Conservation (phyloP, 176 grass and related monocot species). For the Canna indica region DNA sequence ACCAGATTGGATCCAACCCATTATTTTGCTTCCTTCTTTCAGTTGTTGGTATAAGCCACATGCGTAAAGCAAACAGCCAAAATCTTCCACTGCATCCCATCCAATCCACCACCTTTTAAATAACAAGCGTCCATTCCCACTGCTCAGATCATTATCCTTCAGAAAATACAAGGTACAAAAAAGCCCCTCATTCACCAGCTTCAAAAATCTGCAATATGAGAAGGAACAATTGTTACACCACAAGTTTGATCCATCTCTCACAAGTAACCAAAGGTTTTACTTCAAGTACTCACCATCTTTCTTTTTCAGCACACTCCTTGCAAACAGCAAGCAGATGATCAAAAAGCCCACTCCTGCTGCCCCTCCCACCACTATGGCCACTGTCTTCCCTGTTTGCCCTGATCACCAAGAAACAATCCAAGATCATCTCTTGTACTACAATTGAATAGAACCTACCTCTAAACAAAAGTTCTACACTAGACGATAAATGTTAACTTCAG, state of each 20-base stretch:
- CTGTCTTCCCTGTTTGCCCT: constrained; percentile 70
- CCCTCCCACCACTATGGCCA: constrained; percentile 89
- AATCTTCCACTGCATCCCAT: constrained; percentile 38
- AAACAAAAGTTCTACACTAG: not conserved
- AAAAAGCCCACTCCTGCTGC: constrained; percentile 68
- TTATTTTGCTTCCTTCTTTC: not conserved
- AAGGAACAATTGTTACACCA: not conserved
- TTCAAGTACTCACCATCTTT: constrained; percentile 58
- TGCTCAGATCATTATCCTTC: constrained; percentile 36
- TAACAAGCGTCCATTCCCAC: constrained; percentile 37
- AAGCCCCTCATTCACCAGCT: no score
- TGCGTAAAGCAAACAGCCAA: constrained; percentile 5
- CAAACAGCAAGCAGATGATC: constrained; percentile 88
- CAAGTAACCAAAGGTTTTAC: no score
- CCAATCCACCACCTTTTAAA: constrained; percentile 33
- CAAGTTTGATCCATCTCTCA: not conserved
- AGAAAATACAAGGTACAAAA: constrained; percentile 33
- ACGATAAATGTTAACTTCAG: no score
- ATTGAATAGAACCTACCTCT: constrained; percentile 7
- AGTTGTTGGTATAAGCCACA: not conserved
- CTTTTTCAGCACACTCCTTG: constrained; percentile 64
- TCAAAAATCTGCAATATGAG: not conserved
- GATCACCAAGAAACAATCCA: not conserved
- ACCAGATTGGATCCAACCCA: constrained; percentile 1
- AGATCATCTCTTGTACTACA: not conserved